Conservation (phyloP, 768 basidiomycete genomes). For the Agaricus sinodeliciosus region DNA sequence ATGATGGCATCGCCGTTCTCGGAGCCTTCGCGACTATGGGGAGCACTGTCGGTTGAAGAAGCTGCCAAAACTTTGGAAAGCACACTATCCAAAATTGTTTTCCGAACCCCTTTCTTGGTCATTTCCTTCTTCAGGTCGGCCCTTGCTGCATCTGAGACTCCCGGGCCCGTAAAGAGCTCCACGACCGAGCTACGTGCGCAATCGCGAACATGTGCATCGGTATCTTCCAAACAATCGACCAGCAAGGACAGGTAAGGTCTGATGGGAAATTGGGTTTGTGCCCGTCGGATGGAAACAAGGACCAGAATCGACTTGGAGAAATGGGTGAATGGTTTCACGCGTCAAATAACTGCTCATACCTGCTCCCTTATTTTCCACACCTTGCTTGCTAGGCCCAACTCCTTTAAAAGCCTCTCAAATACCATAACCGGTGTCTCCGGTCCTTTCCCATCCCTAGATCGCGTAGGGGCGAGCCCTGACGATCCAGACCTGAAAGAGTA, state of each 20-base stretch:
- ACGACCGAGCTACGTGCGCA: conserved; percentile 76
- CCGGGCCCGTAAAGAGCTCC: conserved; percentile 78
- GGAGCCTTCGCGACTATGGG: conserved; percentile 49
- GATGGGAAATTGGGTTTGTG: conserved; percentile 70
- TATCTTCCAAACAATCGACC: conserved; percentile 85
- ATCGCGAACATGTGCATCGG: conserved; percentile 85
- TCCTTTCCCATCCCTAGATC: conserved; percentile 44
- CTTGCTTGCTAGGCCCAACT: conserved; percentile 72
- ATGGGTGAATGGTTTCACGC: not conserved
- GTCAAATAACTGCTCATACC: conserved; percentile 34
- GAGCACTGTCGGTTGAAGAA: conserved; percentile 33
- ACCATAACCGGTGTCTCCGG: conserved; percentile 61
- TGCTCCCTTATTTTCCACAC: conserved; percentile 85
- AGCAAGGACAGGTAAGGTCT: conserved; percentile 73
- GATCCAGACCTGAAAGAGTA: conserved; percentile 58
- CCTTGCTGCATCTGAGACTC: conserved; percentile 79
- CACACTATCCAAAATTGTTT: conserved; percentile 79
- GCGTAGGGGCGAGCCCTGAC: conserved; percentile 34
- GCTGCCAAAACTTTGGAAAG: conserved; percentile 57
- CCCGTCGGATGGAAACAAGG: conserved; percentile 67
- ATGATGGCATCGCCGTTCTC: conserved; percentile 46
- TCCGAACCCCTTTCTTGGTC: conserved; percentile 77
- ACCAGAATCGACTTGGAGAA: conserved; percentile 48
- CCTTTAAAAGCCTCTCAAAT: conserved; percentile 69
- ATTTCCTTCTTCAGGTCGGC: conserved; percentile 93